Conservation (phyloP, 164 flowering plant species). For the Magnolia kwangsiensis region DNA sequence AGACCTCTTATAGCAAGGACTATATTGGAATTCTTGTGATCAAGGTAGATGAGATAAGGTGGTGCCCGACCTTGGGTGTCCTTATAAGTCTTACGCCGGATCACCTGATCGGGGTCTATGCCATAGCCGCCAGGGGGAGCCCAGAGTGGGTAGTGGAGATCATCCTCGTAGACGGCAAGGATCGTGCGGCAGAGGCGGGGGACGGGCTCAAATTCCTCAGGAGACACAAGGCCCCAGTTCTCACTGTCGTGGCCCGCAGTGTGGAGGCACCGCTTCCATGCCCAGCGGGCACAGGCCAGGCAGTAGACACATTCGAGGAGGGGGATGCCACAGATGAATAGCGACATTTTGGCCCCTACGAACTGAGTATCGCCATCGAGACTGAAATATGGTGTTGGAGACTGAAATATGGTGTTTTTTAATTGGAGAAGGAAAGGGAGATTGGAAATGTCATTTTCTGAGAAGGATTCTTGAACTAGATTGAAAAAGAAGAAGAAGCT, state of each 20-base stretch:
- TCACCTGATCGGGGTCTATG: slow-evolving; percentile 61
- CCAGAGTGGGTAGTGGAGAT: slow-evolving; percentile 68
- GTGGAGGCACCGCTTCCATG: slow-evolving; percentile 61
- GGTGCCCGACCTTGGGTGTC: slow-evolving; percentile 68
- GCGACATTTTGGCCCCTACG: slow-evolving; percentile 41
- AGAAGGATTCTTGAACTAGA: neutral
- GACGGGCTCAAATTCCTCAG: slow-evolving; percentile 84
- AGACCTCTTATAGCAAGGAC: slow-evolving; percentile 73
- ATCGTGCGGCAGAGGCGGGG: slow-evolving; percentile 79
- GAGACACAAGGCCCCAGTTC: slow-evolving; percentile 74
- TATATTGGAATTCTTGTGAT: slow-evolving; percentile 68
- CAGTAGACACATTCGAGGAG: slow-evolving; percentile 62
- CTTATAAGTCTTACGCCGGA: slow-evolving; percentile 47
- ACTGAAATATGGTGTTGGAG: too few species aligned
- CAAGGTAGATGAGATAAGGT: slow-evolving; percentile 75
- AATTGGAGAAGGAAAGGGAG: neutral
- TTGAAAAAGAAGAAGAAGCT: neutral
- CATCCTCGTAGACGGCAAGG: slow-evolving; percentile 82
- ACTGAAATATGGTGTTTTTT: neutral
- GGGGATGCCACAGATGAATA: slow-evolving; percentile 48
- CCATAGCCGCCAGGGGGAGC: slow-evolving; percentile 87
- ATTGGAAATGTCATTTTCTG: neutral
- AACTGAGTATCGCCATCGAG: slow-evolving; percentile 14
- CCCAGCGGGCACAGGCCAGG: slow-evolving; percentile 66
- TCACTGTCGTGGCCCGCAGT: slow-evolving; percentile 73